phyloP scores from a whole-genome alignment of 768 basidiomycete genomes.

The Suillus americanus region DNA sequence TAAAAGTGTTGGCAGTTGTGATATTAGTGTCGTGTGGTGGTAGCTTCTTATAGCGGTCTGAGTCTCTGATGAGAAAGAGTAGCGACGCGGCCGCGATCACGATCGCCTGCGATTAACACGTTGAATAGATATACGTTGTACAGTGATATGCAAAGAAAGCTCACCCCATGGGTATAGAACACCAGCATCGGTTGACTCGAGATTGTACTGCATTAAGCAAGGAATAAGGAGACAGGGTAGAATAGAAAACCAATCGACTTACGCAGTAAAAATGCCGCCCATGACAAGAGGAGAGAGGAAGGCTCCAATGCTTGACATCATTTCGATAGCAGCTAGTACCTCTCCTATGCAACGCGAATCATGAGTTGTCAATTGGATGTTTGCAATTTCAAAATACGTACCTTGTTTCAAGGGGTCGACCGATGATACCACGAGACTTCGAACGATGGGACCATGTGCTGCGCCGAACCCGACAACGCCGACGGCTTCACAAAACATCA shows the following conservation, averaged over 20 bases:
- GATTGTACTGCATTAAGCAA: constrained; percentile 14
- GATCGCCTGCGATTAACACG: constrained; percentile 13
- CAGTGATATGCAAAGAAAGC: background rate
- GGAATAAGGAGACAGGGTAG: background rate
- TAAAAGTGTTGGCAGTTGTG: background rate
- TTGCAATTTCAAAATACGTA: background rate
- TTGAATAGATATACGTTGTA: background rate
- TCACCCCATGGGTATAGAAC: constrained; percentile 26
- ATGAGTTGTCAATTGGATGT: background rate
- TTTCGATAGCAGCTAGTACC: constrained; percentile 28
- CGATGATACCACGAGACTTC: constrained; percentile 27
- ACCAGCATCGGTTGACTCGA: constrained; percentile 18
- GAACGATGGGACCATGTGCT: constrained; percentile 19
- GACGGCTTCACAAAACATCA: constrained; percentile 15
- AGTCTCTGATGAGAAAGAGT: constrained; percentile 15
- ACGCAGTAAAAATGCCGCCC: constrained; percentile 26
- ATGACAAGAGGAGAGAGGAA: constrained; percentile 30
- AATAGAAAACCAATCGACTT: constrained; percentile 3
- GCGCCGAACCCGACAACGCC: constrained; percentile 17
- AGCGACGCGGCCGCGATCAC: constrained; percentile 15
- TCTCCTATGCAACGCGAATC: constrained; percentile 18
- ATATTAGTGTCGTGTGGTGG: too few species aligned
- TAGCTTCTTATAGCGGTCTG: too few species aligned
- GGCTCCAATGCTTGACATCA: constrained; percentile 21
- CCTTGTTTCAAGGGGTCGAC: constrained; percentile 30